Evolutionary conservation across 163 green algal genomes (phyloP), one percentile per base, ranked within the genome.

Genomic region (Trebouxia gelatinosa): DNA sequence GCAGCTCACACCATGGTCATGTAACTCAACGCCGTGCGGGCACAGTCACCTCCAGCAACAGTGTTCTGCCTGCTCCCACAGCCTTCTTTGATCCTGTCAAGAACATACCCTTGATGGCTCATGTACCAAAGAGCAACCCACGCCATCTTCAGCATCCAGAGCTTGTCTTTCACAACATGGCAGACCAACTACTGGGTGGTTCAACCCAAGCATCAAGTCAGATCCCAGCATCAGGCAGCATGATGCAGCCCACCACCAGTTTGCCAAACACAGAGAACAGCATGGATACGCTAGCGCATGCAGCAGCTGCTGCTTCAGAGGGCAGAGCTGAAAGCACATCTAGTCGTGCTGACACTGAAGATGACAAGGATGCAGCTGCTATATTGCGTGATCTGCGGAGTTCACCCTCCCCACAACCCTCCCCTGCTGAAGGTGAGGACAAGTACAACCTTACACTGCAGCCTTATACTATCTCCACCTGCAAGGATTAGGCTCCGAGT

Each of bases 361-460:
- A 72, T 72, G 64, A 72, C 35, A 29, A 72, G 64, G 64, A 72
- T 34, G 64, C 64, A 40, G 64, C 64, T 54, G 64, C 38, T 21
- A 72, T 72, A 21, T 23, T 72, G 35, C 64, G 64, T 72, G 64
- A 72, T 19, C n/a, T 72, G 21, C 64, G n/a, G n/a, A n/a, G n/a
- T n/a, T n/a, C n/a, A n/a, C n/a, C n/a, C n/a, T n/a, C n/a, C n/a
- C n/a, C n/a, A n/a, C n/a, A n/a, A n/a, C n/a, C n/a, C n/a, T n/a
- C n/a, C n/a, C n/a, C n/a, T n/a, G n/a, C n/a, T n/a, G n/a, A n/a
- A n/a, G n/a, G n/a, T n/a, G n/a, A n/a, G n/a, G n/a, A n/a, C n/a
- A n/a, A n/a, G n/a, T n/a, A n/a, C n/a, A n/a, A n/a, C n/a, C n/a
- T n/a, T n/a, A n/a, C n/a, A n/a, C n/a, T n/a, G n/a, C n/a, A n/a